Percentiles rank a stretch among this genome's conserved stretches.
Conservation (phyloP, 1,284 basidiomycete species). For the Ustilago shanxiensis region DNA sequence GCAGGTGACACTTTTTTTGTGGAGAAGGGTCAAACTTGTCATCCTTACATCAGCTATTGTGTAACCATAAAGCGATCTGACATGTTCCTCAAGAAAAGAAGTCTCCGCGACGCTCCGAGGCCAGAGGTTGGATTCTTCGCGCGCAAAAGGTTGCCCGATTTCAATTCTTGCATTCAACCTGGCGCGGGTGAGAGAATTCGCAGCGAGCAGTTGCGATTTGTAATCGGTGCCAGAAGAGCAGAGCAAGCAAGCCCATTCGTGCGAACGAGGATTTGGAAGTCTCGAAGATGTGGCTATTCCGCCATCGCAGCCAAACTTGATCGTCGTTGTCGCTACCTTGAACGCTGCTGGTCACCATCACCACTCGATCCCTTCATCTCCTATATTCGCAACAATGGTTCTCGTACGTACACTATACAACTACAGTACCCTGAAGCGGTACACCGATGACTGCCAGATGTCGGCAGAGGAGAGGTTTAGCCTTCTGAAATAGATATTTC, state of each 20-base stretch:
- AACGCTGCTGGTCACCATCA: slow-evolving; percentile 21
- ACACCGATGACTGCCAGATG: too few relatives aligned
- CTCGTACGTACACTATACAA: slow-evolving; percentile 27
- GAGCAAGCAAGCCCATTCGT: slow-evolving; percentile 18
- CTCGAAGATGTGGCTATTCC: slow-evolving; percentile 15
- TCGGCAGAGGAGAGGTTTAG: too few relatives aligned
- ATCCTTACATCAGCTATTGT: slow-evolving; percentile 13
- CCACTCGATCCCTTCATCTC: slow-evolving; percentile 11
- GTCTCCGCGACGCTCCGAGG: slow-evolving; percentile 14
- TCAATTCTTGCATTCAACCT: neutral
- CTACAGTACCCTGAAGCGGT: neutral
- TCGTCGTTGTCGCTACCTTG: slow-evolving; percentile 16
- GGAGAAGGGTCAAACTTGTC: slow-evolving; percentile 8
- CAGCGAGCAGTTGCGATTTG: slow-evolving; percentile 24
- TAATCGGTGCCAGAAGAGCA: too few relatives aligned
- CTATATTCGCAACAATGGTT: slow-evolving; percentile 35
- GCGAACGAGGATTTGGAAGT: slow-evolving; percentile 25
- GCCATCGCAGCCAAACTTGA: slow-evolving; percentile 20
- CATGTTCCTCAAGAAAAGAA: neutral
- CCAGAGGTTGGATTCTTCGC: slow-evolving; percentile 14
- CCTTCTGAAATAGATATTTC: too few relatives aligned
- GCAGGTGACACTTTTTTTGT: slow-evolving; percentile 15
- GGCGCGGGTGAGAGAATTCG: neutral
- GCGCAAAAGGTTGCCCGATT: slow-evolving; percentile 9
- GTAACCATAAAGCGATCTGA: neutral